A percentile compares a stretch with the other conserved stretches of the same genome.
These are phyloP conservation scores for Moringa oleifera DNA, from an alignment of 345 rosid genomes.

Conservation along the genomic window DNA sequence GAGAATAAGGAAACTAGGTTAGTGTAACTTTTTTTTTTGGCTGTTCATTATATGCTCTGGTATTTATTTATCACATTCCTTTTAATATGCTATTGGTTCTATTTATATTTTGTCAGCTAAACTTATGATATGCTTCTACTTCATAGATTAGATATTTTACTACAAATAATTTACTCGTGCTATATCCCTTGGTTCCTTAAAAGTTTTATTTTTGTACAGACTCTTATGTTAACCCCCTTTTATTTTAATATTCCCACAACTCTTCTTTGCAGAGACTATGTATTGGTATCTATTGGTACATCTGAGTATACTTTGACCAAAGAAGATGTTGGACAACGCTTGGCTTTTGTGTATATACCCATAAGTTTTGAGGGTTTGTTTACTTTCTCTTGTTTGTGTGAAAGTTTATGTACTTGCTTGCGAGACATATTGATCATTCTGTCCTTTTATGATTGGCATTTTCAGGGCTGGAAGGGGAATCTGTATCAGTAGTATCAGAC, in stretches of 20 bases:
- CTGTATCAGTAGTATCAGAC: slow-evolving; percentile 50
- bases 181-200: not conserved
- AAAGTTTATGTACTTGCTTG: slow-evolving; percentile 11
- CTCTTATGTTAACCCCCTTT: too few species aligned
- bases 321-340: slow-evolving; percentile 74
- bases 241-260: slow-evolving; percentile 5
- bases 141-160: not conserved
- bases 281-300: slow-evolving; percentile 63
- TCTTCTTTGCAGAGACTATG: slow-evolving; percentile 46
- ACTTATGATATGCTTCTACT: not conserved
- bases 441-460: slow-evolving; percentile 17
- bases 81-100: not conserved
- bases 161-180: too few species aligned
- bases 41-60: not conserved
- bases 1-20: slow-evolving; percentile 78
- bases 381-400: slow-evolving; percentile 10
- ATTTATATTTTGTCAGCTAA: not conserved
- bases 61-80: not conserved
- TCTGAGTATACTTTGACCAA: slow-evolving; percentile 73
- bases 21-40: slow-evolving; percentile 21
- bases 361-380: slow-evolving; percentile 86
- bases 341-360: slow-evolving; percentile 79
- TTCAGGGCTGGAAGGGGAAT: slow-evolving; percentile 91
- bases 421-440: not conserved
- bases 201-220: too few species aligned